A percentile compares a stretch with the other conserved stretches of the same genome.
These are phyloP conservation scores for Phytophthora cajani DNA, from an alignment of 352 stramenopile species.

Conservation along the genomic window DNA sequence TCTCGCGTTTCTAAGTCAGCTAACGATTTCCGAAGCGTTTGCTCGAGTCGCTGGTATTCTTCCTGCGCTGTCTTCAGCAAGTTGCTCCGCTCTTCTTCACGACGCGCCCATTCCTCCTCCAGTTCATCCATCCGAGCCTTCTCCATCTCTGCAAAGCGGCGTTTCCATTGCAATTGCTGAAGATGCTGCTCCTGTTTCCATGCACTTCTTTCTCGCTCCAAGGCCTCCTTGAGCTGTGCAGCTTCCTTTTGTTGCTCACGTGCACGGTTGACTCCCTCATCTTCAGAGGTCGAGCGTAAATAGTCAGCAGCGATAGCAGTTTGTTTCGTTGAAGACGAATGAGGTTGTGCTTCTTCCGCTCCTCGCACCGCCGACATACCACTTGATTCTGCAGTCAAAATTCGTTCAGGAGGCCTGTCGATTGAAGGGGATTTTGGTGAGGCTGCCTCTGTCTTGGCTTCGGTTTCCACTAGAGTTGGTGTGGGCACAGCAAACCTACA, in stretches of 20 bases:
- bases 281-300: slow-evolving; percentile 2
- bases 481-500: slow-evolving; percentile 11
- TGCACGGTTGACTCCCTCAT: background rate
- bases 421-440: background rate
- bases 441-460: background rate
- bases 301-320: background rate
- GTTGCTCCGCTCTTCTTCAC: slow-evolving; percentile 74
- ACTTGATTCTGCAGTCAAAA: slow-evolving; percentile 5
- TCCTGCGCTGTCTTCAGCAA: slow-evolving; percentile 57
- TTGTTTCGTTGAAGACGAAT: slow-evolving; percentile 1
- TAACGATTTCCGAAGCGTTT: slow-evolving; percentile 61
- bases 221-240: slow-evolving; percentile 35
- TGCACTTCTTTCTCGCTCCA: slow-evolving; percentile 43
- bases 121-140: slow-evolving; percentile 77
- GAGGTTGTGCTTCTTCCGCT: slow-evolving; percentile 20
- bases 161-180: slow-evolving; percentile 64
- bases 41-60: slow-evolving; percentile 79
- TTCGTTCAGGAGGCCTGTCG: background rate
- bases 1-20: slow-evolving; percentile 67
- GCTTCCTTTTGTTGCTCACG: slow-evolving; percentile 29
- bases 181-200: slow-evolving; percentile 61
- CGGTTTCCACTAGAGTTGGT: slow-evolving; percentile 16
- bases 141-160: slow-evolving; percentile 57
- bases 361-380: slow-evolving; percentile 21
- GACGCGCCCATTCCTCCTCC: slow-evolving; percentile 79